A percentile compares a stretch with the other conserved stretches of the same genome.
Conservation (phyloP, 371 early-diverging fungal species). For the Lichtheimia hyalospora region DNA sequence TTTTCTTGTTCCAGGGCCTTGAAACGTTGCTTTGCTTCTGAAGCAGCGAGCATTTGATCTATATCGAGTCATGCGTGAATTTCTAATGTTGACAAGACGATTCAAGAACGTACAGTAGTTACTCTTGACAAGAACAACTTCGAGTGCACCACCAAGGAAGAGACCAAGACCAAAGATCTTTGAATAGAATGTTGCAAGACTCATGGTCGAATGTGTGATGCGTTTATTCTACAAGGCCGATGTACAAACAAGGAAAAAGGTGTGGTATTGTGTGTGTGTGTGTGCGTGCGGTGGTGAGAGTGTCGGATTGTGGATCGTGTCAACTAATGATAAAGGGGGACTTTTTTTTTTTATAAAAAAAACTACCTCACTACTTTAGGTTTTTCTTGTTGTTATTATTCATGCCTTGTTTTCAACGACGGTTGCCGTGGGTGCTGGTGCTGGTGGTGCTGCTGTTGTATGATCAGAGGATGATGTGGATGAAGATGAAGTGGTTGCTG, state of each 20-base stretch:
- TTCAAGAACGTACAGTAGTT: slow-evolving; percentile 41
- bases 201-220: slow-evolving; percentile 3
- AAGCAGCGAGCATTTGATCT: slow-evolving; percentile 54
- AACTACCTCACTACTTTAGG: no score
- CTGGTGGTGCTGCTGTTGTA: no score
- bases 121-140: slow-evolving; percentile 41
- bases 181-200: slow-evolving; percentile 28
- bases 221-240: no score
- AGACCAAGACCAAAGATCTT: slow-evolving; percentile 44
- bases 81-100: not conserved
- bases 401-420: slow-evolving; percentile 9
- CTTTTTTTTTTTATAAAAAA: no score
- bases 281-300: no score
- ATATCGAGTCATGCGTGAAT: not conserved
- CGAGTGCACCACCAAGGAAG: slow-evolving; percentile 37
- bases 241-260: not conserved
- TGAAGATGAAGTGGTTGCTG: no score
- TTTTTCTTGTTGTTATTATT: no score
- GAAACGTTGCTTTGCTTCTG: slow-evolving; percentile 40
- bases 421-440: not conserved
- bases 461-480: no score
- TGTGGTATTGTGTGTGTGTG: not conserved
- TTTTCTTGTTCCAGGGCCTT: slow-evolving; percentile 40
- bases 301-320: no score
- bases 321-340: no score